Evolutionary conservation across 305 asterid species (phyloP), one percentile per base, ranked within the genome.

Genomic region (Rubia peregrina): DNA sequence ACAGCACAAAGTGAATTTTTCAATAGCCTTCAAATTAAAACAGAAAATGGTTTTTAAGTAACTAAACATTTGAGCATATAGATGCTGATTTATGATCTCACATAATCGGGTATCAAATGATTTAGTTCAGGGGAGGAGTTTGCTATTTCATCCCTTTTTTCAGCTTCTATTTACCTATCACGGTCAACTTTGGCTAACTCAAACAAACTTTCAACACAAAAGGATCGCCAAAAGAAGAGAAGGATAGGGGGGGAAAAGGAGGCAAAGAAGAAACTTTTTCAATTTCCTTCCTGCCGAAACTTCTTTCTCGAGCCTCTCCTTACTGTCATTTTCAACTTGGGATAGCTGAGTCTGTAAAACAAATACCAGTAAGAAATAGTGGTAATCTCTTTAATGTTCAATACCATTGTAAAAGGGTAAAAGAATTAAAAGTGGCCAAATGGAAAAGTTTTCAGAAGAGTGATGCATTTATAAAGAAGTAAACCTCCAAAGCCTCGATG

Each of bases 401-500:
- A 74, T 60, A 4, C 53, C 61, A 17, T 26, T 24, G 60, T 8
- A 48, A 46, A 43, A 1, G 11, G 26, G 55, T 30, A 38, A 61
- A 69, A 9, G 42, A 22, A 40, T 46, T 7, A 6, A 62, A 43
- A 26, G 41, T 11, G n/a, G 51, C 44, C 65, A 14, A 26, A 49
- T 12, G 65, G 40, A 16, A 41, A 55, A 14, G 21, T 11, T 49
- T 55, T 14, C 22, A 14, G 42, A 11, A 22, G n/a, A 24, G 21
- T 7, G 16, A 38, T 59, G 43, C 40, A 49, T 21, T 42, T 24
- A 43, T 65, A 64, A 17, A 76, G 41, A 65, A 42, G 46, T 88
- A 82, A 77, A 90, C 97, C 83, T 94, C 99, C 78, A 91, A 80
- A 64, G 99, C 99, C 86, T 88, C 91, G 79, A 94, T 86, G 57